phyloP scores from a whole-genome alignment of 2,329 filamentous ascomycete genomes.

The Cercospora canescens region DNA sequence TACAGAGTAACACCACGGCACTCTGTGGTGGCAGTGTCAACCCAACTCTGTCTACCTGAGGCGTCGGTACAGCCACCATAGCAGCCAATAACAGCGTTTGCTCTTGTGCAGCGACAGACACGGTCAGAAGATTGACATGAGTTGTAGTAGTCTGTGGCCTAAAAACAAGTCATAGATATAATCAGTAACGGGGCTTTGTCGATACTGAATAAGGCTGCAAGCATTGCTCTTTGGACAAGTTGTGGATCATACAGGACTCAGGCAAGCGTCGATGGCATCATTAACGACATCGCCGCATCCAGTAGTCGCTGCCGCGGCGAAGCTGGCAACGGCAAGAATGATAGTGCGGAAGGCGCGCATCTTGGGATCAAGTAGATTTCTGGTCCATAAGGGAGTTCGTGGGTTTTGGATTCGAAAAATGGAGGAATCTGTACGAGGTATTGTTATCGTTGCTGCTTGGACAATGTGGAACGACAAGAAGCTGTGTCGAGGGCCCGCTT shows the following conservation, averaged over 20 bases:
- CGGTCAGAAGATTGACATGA: neutral
- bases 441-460: neutral
- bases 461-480: neutral
- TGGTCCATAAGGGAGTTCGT: neutral
- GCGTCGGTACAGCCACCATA: neutral
- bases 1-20: neutral
- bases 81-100: neutral
- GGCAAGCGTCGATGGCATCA: neutral
- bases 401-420: neutral
- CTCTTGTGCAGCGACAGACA: neutral
- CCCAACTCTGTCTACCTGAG: neutral
- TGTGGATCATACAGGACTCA: neutral
- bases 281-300: neutral
- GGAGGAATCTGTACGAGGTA: neutral
- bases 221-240: neutral
- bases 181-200: neutral
- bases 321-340: neutral
- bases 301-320: neutral
- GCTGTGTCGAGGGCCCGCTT: neutral
- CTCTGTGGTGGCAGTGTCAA: neutral
- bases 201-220: neutral
- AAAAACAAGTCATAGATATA: neutral
- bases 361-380: neutral
- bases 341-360: neutral
- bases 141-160: neutral